Percentiles rank a stretch among this genome's conserved stretches.
phyloP scores from a whole-genome alignment of 768 basidiomycete species.

The Pulveroboletus frians region DNA sequence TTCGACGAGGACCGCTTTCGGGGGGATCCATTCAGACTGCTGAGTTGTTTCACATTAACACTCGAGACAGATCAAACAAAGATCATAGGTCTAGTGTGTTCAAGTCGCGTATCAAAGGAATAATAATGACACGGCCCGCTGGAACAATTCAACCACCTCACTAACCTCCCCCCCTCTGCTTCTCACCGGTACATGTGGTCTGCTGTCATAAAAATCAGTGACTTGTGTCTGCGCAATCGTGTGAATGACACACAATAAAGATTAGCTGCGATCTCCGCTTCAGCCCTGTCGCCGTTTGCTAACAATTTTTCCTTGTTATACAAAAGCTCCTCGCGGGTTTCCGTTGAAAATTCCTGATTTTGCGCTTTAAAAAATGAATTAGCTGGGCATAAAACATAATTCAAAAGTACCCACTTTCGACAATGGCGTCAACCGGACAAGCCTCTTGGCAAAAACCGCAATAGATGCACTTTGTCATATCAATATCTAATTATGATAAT shows the following conservation, averaged over 20 bases:
- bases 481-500: conserved; percentile 62
- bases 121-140: conserved; percentile 24
- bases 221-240: conserved; percentile 9
- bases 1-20: background rate
- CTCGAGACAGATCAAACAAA: conserved; percentile 1
- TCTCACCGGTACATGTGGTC: conserved; percentile 82
- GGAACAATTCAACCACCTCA: conserved; percentile 8
- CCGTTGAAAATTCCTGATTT: conserved; percentile 96
- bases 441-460: conserved; percentile 99
- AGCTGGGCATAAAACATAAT: conserved; percentile 2
- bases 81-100: conserved; percentile 2
- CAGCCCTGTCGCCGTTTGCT: conserved; percentile 91
- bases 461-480: conserved; percentile 99
- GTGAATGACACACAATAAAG: conserved; percentile 52
- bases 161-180: conserved; percentile 1
- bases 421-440: conserved; percentile 98
- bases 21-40: background rate
- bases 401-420: conserved; percentile 72
- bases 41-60: background rate
- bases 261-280: conserved; percentile 97
- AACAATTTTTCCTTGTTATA: conserved; percentile 99
- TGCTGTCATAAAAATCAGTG: conserved; percentile 42
- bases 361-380: conserved; percentile 54
- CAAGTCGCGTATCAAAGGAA: conserved; percentile 4
- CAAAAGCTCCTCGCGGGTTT: conserved; percentile 95